Evolutionary conservation across 306 rosid genomes (phyloP).

Genomic region (Cyclanthera cordifolia): DNA sequence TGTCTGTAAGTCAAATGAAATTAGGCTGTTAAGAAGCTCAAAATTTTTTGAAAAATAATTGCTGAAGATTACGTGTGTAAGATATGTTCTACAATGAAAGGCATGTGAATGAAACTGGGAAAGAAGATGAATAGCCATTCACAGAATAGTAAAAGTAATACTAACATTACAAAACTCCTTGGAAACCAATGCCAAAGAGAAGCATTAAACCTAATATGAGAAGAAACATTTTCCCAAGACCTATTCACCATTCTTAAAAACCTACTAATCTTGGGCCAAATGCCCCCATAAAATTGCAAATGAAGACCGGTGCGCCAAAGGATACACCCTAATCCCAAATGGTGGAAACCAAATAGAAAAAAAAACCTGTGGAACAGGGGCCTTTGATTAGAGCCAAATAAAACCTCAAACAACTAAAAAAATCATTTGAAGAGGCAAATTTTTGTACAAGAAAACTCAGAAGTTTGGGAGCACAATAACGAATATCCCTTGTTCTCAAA

Average conservation of each 20-base stretch:
- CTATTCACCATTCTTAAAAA: not conserved
- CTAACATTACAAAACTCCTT: slow-evolving; percentile 1
- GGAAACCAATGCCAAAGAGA: not conserved
- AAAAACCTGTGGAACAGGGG: not conserved
- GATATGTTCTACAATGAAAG: not conserved
- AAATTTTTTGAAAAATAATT: not conserved
- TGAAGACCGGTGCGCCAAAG: not conserved
- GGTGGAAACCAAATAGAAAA: not conserved
- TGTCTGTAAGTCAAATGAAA: slow-evolving; percentile 26
- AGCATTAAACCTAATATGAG: not conserved
- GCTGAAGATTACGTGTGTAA: not conserved
- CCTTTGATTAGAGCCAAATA: no score
- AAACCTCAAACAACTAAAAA: no score
- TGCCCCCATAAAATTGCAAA: not conserved
- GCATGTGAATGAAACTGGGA: not conserved
- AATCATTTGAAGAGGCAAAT: no score
- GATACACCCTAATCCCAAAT: not conserved
- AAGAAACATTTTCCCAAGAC: not conserved
- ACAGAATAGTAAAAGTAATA: not conserved
- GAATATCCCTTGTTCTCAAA: not conserved
- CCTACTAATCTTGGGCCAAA: not conserved
- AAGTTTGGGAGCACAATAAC: not conserved
- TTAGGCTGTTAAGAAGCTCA: not conserved
- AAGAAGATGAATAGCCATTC: not conserved
- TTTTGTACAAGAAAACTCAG: not conserved